Base-by-base conservation (phyloP, 768 basidiomycete genomes). In the Lactarius akahatsu region DNA sequence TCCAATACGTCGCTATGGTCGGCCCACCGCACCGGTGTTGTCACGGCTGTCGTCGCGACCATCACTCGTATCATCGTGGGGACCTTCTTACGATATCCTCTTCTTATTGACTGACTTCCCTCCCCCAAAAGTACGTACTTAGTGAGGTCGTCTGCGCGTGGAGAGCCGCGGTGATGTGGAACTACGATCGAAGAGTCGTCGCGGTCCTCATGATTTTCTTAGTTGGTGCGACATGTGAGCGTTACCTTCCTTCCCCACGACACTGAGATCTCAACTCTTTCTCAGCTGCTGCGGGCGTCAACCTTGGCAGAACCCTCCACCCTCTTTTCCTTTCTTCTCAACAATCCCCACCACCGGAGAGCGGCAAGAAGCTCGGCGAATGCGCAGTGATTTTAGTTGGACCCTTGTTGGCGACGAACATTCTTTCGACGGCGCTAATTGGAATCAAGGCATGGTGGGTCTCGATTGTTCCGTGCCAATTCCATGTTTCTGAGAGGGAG, bases 101-200 rank as follows among this genome's bases (percentile, higher is more conserved):
- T 1, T 11, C 4, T 18, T 57, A 20, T 16, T 20, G n/a, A 57
- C 30, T 20, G n/a, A 57, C 30, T 1, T 6, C 34, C 18, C 38
- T 9, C 4, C n/a, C 4, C 16, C 13, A 30, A 8, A 20, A 66
- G 66, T 67, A 59, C 57, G 30, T 67, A 3, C 28, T 67, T 26
- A 47, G 52, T 16, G 34, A 59, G 15, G n/a, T 45, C 3, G 62
- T 67, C 26, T 59, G 52, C 26, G 66, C 66, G 7, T 67, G 66
- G 66, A 67, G 66, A 50, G 66, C 66, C 18, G 61, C 62, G 0
- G 62, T 63, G 26, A 2, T 67, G 32, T 67, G 66, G 66, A 67
- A 67, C 20, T 63, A 67, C 11, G 58, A 67, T 47, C 50, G 62
- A 41, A 63, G 62, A 9, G 36, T 67, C 18, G 28, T 63, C 9